Percentiles rank a stretch among this genome's conserved stretches.
phyloP scores from a whole-genome alignment of 2,329 filamentous ascomycete genomes.

The Colletotrichum nymphaeae region DNA sequence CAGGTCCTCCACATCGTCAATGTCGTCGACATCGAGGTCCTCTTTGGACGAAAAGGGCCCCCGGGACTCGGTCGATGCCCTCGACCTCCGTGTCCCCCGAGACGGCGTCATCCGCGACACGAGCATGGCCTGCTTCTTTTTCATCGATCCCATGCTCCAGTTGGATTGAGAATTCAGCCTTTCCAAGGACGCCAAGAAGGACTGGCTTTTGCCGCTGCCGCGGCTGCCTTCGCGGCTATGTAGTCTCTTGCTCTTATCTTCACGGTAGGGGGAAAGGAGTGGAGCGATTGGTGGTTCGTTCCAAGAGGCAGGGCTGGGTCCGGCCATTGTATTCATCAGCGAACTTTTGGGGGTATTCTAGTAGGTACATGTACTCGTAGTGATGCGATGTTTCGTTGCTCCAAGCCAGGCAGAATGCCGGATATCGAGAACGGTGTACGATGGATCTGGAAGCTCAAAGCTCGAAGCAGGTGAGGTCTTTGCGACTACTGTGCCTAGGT shows the following conservation, averaged over 20 bases:
- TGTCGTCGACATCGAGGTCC: not conserved
- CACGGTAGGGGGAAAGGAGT: too few relatives aligned
- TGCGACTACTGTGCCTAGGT: not conserved
- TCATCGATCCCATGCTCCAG: not conserved
- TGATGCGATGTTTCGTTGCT: not conserved
- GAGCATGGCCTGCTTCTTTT: not conserved
- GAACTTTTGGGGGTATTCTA: not conserved
- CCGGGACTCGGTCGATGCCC: slow-evolving; percentile 8
- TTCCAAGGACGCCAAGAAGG: not conserved
- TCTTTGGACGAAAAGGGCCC: slow-evolving; percentile 12
- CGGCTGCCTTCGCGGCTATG: too few relatives aligned
- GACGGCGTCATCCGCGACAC: not conserved
- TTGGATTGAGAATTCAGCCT: not conserved
- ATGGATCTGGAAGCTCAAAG: not conserved
- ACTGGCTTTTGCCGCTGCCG: not conserved
- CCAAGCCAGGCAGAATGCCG: not conserved
- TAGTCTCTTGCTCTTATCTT: too few relatives aligned
- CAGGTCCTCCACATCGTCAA: not conserved
- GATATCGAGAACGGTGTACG: not conserved
- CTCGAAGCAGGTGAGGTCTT: not conserved
- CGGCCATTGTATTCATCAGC: not conserved
- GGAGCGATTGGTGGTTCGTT: too few relatives aligned
- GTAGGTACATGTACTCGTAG: not conserved
- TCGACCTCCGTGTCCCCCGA: not conserved
- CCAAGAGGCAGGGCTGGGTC: too few relatives aligned